Evolutionary conservation across 1,139 yeast species (phyloP).

Genomic region (Dujonia santamariae): DNA sequence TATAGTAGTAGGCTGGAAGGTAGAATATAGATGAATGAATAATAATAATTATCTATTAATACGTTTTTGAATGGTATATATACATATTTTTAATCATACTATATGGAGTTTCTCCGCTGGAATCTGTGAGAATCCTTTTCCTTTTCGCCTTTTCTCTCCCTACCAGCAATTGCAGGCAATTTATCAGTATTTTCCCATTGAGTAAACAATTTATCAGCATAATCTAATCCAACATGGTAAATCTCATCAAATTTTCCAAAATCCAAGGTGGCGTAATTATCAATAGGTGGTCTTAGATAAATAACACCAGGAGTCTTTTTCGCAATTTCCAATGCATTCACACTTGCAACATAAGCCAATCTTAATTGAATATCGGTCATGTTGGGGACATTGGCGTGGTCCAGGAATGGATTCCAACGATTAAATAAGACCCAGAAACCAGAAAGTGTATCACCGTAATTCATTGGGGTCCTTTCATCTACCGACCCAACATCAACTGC

Average conservation of each 20-base stretch:
- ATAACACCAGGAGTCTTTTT: conserved; percentile 81
- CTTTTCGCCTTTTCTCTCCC: conserved; percentile 21
- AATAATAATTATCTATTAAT: too few species aligned
- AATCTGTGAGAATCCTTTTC: conserved; percentile 16
- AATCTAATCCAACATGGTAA: conserved; percentile 72
- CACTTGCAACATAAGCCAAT: conserved; percentile 92
- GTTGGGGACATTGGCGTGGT: conserved; percentile 84
- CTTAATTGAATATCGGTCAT: conserved; percentile 95
- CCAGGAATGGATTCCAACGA: conserved; percentile 87
- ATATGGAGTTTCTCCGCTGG: conserved; percentile 64
- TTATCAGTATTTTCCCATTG: conserved; percentile 51
- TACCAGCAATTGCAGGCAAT: conserved; percentile 65
- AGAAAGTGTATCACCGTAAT: conserved; percentile 87
- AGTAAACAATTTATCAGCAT: conserved; percentile 60
- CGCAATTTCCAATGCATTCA: conserved; percentile 85
- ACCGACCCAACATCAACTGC: conserved; percentile 98
- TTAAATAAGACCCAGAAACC: conserved; percentile 91
- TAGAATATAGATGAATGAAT: too few species aligned
- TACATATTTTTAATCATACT: conserved; percentile 7
- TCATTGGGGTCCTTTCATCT: conserved; percentile 88
- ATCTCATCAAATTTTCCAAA: conserved; percentile 92
- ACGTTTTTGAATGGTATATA: not conserved
- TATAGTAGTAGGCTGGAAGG: too few species aligned
- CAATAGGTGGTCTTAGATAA: conserved; percentile 94
- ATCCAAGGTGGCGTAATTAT: conserved; percentile 85